Percentiles rank a stretch among this genome's conserved stretches.
Conservation (phyloP, 2,329 filamentous ascomycete species). For the Talaromyces funiculosus region DNA sequence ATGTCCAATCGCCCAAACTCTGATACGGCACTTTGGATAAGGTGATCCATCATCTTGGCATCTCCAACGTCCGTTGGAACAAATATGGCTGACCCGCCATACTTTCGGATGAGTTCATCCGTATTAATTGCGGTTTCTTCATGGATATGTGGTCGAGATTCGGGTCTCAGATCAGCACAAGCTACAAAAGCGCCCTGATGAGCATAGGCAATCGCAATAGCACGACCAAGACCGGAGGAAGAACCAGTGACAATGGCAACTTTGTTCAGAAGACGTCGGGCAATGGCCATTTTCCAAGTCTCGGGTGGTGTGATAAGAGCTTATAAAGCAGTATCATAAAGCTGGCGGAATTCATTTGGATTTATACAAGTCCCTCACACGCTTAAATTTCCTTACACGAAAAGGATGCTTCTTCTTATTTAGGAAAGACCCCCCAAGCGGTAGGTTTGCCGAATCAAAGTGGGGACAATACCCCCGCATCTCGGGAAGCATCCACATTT, state of each 20-base stretch:
- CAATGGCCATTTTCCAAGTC: background rate
- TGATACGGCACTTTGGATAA: slow-evolving; percentile 34
- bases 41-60: slow-evolving; percentile 28
- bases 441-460: background rate
- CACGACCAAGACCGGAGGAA: slow-evolving; percentile 18
- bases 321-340: background rate
- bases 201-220: slow-evolving; percentile 18
- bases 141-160: background rate
- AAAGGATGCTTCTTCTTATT: background rate
- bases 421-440: background rate
- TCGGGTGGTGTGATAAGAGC: background rate
- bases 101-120: slow-evolving; percentile 34
- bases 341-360: background rate
- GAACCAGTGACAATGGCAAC: slow-evolving; percentile 21
- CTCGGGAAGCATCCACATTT: background rate
- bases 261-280: background rate
- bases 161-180: slow-evolving; percentile 17
- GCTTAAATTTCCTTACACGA: background rate
- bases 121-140: slow-evolving; percentile 27
- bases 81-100: slow-evolving; percentile 38
- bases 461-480: background rate
- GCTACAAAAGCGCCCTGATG: slow-evolving; percentile 20
- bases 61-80: slow-evolving; percentile 42
- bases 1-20: slow-evolving; percentile 7
- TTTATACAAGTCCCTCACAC: background rate